phyloP scores from a whole-genome alignment of 2,329 filamentous ascomycete species.

The Rutstroemia sp. region DNA sequence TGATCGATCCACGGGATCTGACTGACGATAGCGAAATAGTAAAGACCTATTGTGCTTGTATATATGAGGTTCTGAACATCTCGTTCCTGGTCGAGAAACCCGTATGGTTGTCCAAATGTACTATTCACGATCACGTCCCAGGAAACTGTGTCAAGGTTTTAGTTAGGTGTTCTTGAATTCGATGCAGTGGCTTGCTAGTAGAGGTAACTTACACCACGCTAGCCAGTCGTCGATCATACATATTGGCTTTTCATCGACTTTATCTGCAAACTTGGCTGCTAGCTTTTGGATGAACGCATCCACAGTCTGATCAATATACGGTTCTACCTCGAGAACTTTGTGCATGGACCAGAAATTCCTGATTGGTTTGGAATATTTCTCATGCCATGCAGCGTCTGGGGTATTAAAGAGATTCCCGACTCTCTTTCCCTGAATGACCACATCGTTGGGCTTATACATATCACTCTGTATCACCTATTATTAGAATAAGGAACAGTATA shows the following conservation, averaged over 20 bases:
- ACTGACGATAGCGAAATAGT: neutral
- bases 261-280: neutral
- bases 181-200: neutral
- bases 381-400: neutral
- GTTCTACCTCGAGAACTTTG: neutral
- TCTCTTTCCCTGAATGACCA: neutral
- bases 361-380: neutral
- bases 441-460: neutral
- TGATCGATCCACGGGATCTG: conserved; percentile 2
- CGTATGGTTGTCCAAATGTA: neutral
- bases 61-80: neutral
- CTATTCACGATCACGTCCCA: neutral
- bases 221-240: conserved; percentile 2
- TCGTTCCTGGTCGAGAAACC: neutral
- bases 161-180: neutral
- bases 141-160: neutral
- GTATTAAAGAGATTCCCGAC: neutral
- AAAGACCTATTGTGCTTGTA: neutral
- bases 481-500: neutral
- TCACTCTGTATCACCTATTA: neutral
- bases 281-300: neutral
- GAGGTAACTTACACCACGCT: neutral
- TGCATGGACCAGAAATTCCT: conserved; percentile 1
- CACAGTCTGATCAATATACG: neutral
- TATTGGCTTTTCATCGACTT: neutral